A percentile compares a stretch with the other conserved stretches of the same genome.
phyloP scores from a whole-genome alignment of 495 filamentous ascomycete genomes.

The Parathielavia hyrcaniae region DNA sequence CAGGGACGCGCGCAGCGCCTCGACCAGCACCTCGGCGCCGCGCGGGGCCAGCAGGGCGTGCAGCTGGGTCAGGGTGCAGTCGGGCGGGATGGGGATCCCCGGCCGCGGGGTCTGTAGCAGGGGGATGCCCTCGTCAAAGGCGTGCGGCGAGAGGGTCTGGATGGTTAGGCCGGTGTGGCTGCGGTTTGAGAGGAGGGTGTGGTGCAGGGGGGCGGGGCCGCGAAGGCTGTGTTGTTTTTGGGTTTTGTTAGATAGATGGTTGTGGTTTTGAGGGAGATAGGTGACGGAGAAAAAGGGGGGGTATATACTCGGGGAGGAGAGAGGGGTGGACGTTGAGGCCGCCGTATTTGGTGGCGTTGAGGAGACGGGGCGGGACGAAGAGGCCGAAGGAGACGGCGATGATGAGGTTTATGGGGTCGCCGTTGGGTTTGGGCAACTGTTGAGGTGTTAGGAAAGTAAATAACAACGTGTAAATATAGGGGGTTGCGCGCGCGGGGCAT shows the following conservation, averaged over 20 bases:
- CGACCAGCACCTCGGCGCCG: conserved; percentile 57
- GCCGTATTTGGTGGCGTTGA: conserved; percentile 65
- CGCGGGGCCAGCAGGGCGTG: conserved; percentile 40
- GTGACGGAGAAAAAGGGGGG: conserved; percentile 6
- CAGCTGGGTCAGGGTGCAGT: conserved; percentile 20
- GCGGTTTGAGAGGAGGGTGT: conserved; percentile 58
- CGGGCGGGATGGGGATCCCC: conserved; percentile 24
- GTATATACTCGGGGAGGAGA: conserved; percentile 70
- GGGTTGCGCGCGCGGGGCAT: neutral
- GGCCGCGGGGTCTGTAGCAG: conserved; percentile 52
- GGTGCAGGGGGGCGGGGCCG: conserved; percentile 68
- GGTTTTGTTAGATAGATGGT: neutral
- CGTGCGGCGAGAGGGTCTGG: conserved; percentile 69
- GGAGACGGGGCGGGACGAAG: conserved; percentile 71
- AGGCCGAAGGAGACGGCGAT: conserved; percentile 95
- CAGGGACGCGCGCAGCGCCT: conserved; percentile 50
- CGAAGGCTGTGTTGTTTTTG: conserved; percentile 57
- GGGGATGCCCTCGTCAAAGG: conserved; percentile 73
- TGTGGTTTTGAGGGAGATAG: neutral
- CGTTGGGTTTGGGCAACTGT: conserved; percentile 52
- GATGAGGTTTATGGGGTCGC: conserved; percentile 65
- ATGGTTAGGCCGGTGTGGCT: conserved; percentile 64
- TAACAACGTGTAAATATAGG: neutral
- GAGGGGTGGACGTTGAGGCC: conserved; percentile 94
- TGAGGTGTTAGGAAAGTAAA: neutral